A percentile compares a stretch with the other conserved stretches of the same genome.
Conservation (phyloP, 2,329 filamentous ascomycete genomes). For the Curvularia lunata region DNA sequence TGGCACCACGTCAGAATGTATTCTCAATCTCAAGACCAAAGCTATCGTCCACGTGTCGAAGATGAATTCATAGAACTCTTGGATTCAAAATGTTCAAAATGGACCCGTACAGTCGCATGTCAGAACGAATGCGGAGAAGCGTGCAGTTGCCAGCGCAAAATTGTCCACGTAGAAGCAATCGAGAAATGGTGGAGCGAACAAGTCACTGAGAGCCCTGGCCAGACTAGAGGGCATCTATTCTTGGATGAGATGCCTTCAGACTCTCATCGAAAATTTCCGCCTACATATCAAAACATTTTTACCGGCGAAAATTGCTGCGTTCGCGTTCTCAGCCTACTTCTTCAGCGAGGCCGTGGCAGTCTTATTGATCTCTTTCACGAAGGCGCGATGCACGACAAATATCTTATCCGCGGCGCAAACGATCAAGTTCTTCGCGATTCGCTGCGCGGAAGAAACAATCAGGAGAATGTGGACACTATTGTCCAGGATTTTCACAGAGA, state of each 20-base stretch:
- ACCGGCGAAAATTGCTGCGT: not conserved
- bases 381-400: not conserved
- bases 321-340: conserved; percentile 1
- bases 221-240: not conserved
- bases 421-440: not conserved
- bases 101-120: not conserved
- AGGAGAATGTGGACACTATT: not conserved
- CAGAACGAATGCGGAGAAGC: not conserved
- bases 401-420: not conserved
- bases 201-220: not conserved
- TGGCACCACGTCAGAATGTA: conserved; percentile 14
- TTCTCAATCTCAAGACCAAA: not conserved
- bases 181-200: not conserved
- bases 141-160: not conserved
- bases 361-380: not conserved
- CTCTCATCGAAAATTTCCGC: not conserved
- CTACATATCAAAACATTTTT: not conserved
- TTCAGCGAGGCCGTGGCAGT: not conserved
- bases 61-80: not conserved
- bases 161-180: not conserved
- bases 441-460: not conserved
- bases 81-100: not conserved
- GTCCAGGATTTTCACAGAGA: not conserved
- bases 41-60: not conserved
- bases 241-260: not conserved